Evolutionary conservation across 2,329 filamentous ascomycete species (phyloP).

Genomic region (Teratosphaeria destructans): DNA sequence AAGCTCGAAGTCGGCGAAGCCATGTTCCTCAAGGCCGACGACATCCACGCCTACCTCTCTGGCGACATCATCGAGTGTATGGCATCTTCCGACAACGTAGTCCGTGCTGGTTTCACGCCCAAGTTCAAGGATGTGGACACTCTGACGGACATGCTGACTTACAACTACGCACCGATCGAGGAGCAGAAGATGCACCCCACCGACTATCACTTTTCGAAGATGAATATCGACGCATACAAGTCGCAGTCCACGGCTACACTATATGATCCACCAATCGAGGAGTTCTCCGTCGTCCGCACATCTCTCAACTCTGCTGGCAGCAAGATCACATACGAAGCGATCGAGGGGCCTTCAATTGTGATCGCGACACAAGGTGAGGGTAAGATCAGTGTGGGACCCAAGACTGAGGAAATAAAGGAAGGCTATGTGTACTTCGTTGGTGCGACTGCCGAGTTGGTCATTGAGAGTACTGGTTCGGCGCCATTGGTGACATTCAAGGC

Average conservation of each 20-base stretch:
- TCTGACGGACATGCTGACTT: slow-evolving; percentile 83
- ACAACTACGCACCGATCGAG: slow-evolving; percentile 86
- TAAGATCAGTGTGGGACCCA: slow-evolving; percentile 74
- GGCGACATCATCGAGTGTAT: slow-evolving; percentile 98
- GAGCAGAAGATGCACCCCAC: slow-evolving; percentile 85
- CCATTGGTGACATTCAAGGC: slow-evolving; percentile 85
- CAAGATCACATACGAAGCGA: slow-evolving; percentile 78
- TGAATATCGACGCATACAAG: slow-evolving; percentile 74
- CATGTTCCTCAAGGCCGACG: slow-evolving; percentile 90
- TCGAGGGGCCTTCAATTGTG: slow-evolving; percentile 82
- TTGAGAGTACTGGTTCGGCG: slow-evolving; percentile 59
- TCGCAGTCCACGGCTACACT: slow-evolving; percentile 61
- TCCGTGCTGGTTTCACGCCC: slow-evolving; percentile 91
- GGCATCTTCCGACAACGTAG: slow-evolving; percentile 97
- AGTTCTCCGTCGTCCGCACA: slow-evolving; percentile 82
- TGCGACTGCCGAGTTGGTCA: slow-evolving; percentile 69
- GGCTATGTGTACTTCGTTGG: slow-evolving; percentile 57
- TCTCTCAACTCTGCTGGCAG: slow-evolving; percentile 59
- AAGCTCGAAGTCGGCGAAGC: slow-evolving; percentile 80
- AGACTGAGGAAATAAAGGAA: slow-evolving; percentile 54
- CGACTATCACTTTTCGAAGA: slow-evolving; percentile 74
- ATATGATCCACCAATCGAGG: slow-evolving; percentile 93
- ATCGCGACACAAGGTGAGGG: slow-evolving; percentile 81
- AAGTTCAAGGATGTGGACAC: slow-evolving; percentile 97
- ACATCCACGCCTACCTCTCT: slow-evolving; percentile 90